A percentile compares a stretch with the other conserved stretches of the same genome.
Conservation (phyloP, 2,329 filamentous ascomycete species). For the Lomentospora prolificans region DNA sequence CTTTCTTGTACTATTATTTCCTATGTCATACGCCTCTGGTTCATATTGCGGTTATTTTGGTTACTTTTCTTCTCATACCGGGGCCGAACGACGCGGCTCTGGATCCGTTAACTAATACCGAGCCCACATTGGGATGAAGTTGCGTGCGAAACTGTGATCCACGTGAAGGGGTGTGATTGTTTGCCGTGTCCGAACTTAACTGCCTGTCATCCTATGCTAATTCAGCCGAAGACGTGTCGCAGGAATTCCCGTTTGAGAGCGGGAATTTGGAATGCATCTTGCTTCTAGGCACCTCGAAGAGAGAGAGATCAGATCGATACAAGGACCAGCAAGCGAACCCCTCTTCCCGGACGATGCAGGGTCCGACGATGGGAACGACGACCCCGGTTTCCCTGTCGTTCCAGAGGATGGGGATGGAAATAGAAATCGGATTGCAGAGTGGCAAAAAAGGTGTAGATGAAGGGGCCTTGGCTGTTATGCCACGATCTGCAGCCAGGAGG, state of each 20-base stretch:
- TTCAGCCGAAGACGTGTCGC: background rate
- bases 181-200: background rate
- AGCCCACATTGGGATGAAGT: background rate
- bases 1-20: no score
- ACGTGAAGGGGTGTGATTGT: background rate
- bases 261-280: background rate
- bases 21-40: no score
- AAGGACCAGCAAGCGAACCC: background rate
- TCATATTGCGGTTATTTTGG: no score
- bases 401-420: background rate
- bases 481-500: constrained; percentile 4
- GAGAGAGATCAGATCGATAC: background rate
- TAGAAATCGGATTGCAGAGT: background rate
- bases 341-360: background rate
- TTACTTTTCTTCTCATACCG: no score
- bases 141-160: background rate
- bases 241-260: background rate
- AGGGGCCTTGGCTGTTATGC: background rate
- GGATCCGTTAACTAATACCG: background rate
- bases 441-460: background rate
- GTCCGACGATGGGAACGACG: background rate
- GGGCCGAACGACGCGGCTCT: no score
- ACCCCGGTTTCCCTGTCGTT: background rate
- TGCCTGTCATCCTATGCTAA: background rate
- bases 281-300: background rate